Conservation (phyloP, 768 basidiomycete species). For the Ramaria sp. region DNA sequence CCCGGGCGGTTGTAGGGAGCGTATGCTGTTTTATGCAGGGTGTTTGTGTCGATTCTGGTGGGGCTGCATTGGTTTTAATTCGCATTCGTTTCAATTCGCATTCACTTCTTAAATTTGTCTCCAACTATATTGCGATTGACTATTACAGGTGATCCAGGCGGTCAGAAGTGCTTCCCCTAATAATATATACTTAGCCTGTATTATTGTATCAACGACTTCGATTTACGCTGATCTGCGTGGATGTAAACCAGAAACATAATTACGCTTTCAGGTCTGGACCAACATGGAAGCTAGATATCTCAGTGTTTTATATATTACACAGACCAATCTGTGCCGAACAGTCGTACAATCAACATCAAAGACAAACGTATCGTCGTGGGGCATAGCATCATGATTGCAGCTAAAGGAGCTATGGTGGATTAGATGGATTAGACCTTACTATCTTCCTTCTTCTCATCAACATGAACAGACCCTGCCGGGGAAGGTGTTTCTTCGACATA, state of each 20-base stretch:
- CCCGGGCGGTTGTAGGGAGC: conserved; percentile 2
- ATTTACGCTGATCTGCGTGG: neutral
- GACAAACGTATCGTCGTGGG: too few relatives aligned
- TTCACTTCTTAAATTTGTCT: neutral
- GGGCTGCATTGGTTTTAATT: neutral
- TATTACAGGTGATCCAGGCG: neutral
- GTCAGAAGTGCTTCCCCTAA: neutral
- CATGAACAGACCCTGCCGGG: neutral
- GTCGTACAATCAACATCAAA: neutral
- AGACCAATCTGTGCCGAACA: too few relatives aligned
- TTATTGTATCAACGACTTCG: neutral
- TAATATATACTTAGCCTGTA: neutral
- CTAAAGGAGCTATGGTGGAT: too few relatives aligned
- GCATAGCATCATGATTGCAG: too few relatives aligned
- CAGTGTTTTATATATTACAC: too few relatives aligned
- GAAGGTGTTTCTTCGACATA: conserved; percentile 18
- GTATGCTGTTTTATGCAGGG: neutral
- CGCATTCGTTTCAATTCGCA: neutral
- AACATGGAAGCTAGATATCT: too few relatives aligned
- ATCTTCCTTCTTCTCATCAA: conserved; percentile 3
- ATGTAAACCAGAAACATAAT: neutral
- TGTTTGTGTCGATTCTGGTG: neutral
- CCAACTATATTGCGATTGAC: neutral
- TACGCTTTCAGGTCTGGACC: neutral
- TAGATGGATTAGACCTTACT: neutral